These are phyloP conservation scores for Rhodamnia argentea DNA, from an alignment of 345 rosid species.

Conservation along the genomic window DNA sequence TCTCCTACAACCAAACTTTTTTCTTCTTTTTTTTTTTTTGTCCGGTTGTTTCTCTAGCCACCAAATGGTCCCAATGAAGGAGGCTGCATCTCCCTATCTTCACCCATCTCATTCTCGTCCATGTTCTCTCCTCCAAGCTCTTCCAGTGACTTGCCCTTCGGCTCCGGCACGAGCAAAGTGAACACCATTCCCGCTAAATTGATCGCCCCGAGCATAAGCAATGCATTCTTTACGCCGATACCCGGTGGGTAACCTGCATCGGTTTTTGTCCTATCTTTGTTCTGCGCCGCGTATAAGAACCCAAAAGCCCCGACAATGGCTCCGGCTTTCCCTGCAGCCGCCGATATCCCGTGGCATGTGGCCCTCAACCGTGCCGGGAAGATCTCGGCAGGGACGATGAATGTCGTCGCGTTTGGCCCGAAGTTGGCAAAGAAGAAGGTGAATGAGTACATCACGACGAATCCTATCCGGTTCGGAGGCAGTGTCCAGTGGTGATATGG, in stretches of 20 bases:
- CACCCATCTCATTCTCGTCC: neutral
- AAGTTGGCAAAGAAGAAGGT: constrained; percentile 6
- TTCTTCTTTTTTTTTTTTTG: neutral
- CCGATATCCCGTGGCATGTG: constrained; percentile 4
- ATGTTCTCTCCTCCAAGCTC: neutral
- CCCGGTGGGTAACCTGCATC: neutral
- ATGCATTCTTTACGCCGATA: neutral
- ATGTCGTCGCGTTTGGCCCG: constrained; percentile 5
- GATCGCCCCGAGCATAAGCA: neutral
- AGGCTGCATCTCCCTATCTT: neutral
- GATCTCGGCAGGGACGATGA: constrained; percentile 6
- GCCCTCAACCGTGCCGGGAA: constrained; percentile 7
- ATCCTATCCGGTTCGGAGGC: neutral
- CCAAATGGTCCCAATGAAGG: neutral
- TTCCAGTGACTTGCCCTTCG: constrained; percentile 6
- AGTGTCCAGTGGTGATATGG: neutral
- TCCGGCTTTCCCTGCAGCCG: constrained; percentile 1
- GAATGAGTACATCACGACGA: neutral
- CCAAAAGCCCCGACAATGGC: constrained; percentile 10
- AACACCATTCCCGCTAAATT: neutral
- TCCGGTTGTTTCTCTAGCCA: neutral
- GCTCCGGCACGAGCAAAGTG: constrained; percentile 6
- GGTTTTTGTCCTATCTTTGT: neutral
- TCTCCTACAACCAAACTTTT: neutral
- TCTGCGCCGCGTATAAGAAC: constrained; percentile 1